Conservation (phyloP, 768 basidiomycete species). For the Chalciporus piperatus region DNA sequence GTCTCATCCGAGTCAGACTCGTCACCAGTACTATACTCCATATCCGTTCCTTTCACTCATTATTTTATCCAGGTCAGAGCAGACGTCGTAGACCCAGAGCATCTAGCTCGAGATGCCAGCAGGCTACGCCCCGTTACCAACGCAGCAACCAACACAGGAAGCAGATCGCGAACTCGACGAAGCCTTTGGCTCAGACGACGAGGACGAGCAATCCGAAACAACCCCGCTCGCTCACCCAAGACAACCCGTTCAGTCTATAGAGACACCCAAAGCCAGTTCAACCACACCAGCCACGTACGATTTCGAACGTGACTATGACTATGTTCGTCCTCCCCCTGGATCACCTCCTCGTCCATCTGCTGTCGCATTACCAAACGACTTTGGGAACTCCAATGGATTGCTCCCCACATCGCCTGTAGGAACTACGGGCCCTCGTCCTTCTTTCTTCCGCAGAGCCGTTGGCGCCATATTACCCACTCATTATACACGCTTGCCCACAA, state of each 20-base stretch:
- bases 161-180: slow-evolving; percentile 68
- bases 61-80: neutral
- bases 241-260: slow-evolving; percentile 12
- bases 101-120: slow-evolving; percentile 39
- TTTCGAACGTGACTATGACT: slow-evolving; percentile 78
- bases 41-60: neutral
- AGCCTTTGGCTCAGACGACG: slow-evolving; percentile 65
- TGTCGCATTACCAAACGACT: slow-evolving; percentile 59
- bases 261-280: slow-evolving; percentile 13
- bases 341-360: slow-evolving; percentile 65
- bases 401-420: slow-evolving; percentile 50
- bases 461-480: slow-evolving; percentile 62
- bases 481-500: slow-evolving; percentile 52
- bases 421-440: slow-evolving; percentile 35
- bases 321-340: slow-evolving; percentile 68
- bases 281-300: slow-evolving; percentile 49
- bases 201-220: slow-evolving; percentile 33
- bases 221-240: slow-evolving; percentile 37
- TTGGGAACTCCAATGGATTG: slow-evolving; percentile 70
- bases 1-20: too few species aligned
- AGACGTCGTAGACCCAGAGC: neutral
- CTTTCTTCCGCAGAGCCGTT: slow-evolving; percentile 57
- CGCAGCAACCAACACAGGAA: slow-evolving; percentile 42
- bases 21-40: too few species aligned
- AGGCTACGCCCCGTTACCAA: slow-evolving; percentile 53